Evolutionary conservation across 306 rosid species (phyloP).

Genomic region (Dicorynia guianensis): DNA sequence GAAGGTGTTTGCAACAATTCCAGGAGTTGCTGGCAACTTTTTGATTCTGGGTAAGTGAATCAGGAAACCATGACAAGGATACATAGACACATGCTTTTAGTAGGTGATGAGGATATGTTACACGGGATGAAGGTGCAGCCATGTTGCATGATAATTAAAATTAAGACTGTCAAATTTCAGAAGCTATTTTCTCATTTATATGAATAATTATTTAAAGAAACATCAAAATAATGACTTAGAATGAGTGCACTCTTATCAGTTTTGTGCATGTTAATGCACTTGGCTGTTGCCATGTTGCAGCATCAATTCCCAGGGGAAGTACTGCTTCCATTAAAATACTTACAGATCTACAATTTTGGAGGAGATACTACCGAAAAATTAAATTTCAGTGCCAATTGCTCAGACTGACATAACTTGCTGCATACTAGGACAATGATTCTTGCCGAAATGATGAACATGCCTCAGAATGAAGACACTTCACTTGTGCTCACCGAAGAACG

Average conservation of each 20-base stretch:
- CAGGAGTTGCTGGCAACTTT: constrained; percentile 14
- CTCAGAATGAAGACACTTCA: not conserved
- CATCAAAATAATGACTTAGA: not conserved
- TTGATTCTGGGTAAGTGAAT: constrained; percentile 6
- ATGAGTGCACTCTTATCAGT: not conserved
- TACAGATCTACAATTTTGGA: constrained; percentile 1
- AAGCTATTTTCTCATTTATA: constrained; percentile 3
- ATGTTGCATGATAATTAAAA: not conserved
- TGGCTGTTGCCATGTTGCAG: not conserved
- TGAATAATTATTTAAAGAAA: not conserved
- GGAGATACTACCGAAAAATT: constrained; percentile 1
- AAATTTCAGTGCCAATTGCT: not conserved
- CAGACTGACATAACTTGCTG: not conserved
- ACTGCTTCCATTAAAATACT: constrained; percentile 6
- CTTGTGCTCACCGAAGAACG: not conserved
- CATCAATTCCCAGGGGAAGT: not conserved
- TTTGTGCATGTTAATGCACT: constrained; percentile 4
- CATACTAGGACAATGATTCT: not conserved
- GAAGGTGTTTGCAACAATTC: constrained; percentile 10
- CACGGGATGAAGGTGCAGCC: not conserved
- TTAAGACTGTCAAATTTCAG: constrained; percentile 16
- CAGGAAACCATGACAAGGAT: not conserved
- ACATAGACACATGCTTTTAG: not conserved
- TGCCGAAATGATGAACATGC: constrained; percentile 11
- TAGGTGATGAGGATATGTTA: not conserved